Evolutionary conservation across 2,329 filamentous ascomycete species (phyloP).

Genomic region (Alternaria incomplexa): DNA sequence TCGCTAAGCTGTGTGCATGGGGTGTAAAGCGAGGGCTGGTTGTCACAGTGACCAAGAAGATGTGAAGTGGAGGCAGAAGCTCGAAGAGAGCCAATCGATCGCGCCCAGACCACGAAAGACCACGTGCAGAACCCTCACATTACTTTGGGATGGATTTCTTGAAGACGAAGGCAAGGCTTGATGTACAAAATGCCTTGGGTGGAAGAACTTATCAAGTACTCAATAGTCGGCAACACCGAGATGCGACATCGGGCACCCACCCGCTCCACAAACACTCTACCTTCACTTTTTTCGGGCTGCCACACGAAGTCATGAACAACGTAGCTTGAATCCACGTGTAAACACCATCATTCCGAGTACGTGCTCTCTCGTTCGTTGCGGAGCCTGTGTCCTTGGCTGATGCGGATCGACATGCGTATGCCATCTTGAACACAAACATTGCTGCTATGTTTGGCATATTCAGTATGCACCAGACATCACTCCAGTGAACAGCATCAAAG

Average conservation of each 20-base stretch:
- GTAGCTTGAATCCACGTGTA: not conserved
- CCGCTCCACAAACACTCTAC: not conserved
- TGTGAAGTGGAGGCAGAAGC: not conserved
- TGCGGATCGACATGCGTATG: too few species aligned
- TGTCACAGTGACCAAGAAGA: not conserved
- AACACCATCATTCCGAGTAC: too few species aligned
- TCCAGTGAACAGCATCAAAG: too few species aligned
- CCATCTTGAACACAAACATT: too few species aligned
- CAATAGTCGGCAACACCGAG: too few species aligned
- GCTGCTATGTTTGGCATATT: too few species aligned
- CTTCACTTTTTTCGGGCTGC: not conserved
- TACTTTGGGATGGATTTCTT: not conserved
- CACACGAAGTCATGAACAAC: not conserved
- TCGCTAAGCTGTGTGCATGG: not conserved
- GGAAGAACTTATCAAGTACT: too few species aligned
- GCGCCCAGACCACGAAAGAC: too few species aligned
- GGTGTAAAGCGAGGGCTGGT: not conserved
- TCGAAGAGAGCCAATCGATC: too few species aligned
- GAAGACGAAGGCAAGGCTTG: not conserved
- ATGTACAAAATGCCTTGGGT: not conserved
- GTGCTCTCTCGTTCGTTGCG: not conserved
- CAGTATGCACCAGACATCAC: too few species aligned
- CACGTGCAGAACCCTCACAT: too few species aligned
- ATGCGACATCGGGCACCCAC: too few species aligned
- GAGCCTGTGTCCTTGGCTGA: not conserved